phyloP scores from a whole-genome alignment of 2,329 filamentous ascomycete genomes.

The Fusarium sp. region DNA sequence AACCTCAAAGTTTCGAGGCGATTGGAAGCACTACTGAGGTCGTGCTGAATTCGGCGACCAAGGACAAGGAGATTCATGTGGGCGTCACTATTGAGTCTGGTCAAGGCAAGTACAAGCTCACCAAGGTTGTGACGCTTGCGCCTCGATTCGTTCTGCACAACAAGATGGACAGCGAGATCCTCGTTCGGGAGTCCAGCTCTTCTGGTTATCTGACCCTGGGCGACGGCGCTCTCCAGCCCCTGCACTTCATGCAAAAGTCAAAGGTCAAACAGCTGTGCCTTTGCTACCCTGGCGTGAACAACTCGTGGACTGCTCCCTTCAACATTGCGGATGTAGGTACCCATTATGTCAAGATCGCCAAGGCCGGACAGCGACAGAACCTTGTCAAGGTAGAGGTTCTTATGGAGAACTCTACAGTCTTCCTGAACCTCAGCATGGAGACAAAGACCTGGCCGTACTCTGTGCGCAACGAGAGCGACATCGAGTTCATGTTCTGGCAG shows the following conservation, averaged over 20 bases:
- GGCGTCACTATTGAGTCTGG: slow-evolving; percentile 91
- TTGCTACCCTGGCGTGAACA: slow-evolving; percentile 93
- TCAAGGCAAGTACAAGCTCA: slow-evolving; percentile 97
- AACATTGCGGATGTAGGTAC: slow-evolving; percentile 96
- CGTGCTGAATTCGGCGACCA: slow-evolving; percentile 78
- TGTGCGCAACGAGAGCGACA: slow-evolving; percentile 97
- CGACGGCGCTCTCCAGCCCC: slow-evolving; percentile 81
- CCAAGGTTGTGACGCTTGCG: slow-evolving; percentile 92
- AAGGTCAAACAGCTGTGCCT: slow-evolving; percentile 89
- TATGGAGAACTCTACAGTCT: slow-evolving; percentile 93
- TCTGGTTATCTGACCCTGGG: slow-evolving; percentile 84
- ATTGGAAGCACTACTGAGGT: slow-evolving; percentile 94
- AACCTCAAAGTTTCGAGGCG: slow-evolving; percentile 96
- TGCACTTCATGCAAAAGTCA: slow-evolving; percentile 89
- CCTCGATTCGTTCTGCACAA: slow-evolving; percentile 96
- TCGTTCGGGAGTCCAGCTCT: slow-evolving; percentile 91
- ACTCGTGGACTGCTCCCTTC: slow-evolving; percentile 97
- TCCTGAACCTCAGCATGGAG: slow-evolving; percentile 89
- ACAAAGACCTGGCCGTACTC: slow-evolving; percentile 98
- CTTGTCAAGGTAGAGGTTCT: slow-evolving; percentile 89
- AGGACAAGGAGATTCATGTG: slow-evolving; percentile 85
- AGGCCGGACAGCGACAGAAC: slow-evolving; percentile 87
- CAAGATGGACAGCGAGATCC: slow-evolving; percentile 87
- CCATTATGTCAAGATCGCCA: slow-evolving; percentile 92
- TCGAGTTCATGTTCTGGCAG: slow-evolving; percentile 96